Base-by-base conservation (phyloP, 164 flowering plant genomes). In the Saururus chinensis region DNA sequence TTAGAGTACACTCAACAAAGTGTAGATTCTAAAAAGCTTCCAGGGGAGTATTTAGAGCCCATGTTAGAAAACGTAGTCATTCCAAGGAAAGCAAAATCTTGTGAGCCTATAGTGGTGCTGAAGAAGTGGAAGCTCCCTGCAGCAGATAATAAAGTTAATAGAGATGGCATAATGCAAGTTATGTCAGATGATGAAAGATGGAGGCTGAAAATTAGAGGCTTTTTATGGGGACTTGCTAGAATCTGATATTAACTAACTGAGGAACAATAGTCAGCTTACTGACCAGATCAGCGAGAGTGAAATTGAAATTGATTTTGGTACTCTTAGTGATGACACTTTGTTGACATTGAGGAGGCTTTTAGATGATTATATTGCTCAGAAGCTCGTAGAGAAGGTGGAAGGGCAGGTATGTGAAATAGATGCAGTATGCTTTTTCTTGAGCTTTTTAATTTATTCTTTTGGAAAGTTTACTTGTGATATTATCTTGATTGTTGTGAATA, bases 221-320 rank as follows among this genome's bases (percentile, higher is more conserved):
- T 61, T 77, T 70, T 35, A 67, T 8, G 80, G 66, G 49, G 96
- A 87, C 13, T 63, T 88, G 64, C 98, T 93, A 59, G 81, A 80
- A 11, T 78, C 59, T 58, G 87, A 89, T 21, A 64, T 87, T 75
- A 80, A 87, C 49, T 87, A 85, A 68, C 69, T 92, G 37, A 83
- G 80, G 65, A 72, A 73, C 64, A 82, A 76, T 41, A 77, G 86
- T 65, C 69, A 49, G 52, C 73, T 60, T n/a, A n/a, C n/a, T n/a
- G n/a, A n/a, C 40, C 81, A 80, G 70, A 66, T 69, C 11, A 62
- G 63, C 9, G 96, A 89, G 26, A 86, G 82, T 65, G 98, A 92
- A 72, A 83, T 92, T 57, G 98, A 92, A 78, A 73, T 92, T 72
- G 98, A 92, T 74, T 75, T 92, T 59, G 83, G 82, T 70, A 71